phyloP scores from a whole-genome alignment of 345 rosid genomes.

The Erodium maritimum region DNA sequence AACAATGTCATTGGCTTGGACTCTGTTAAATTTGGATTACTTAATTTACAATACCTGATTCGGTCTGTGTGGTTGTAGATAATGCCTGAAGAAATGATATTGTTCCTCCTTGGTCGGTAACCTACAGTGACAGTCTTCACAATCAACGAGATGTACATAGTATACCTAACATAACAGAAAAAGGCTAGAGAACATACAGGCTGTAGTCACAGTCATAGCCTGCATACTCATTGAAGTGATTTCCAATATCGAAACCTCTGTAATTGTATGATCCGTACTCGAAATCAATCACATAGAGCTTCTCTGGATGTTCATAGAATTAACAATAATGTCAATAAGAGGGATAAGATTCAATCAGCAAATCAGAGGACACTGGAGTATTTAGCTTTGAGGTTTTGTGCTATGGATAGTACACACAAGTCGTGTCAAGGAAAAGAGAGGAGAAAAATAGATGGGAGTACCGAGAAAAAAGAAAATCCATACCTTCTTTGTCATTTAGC shows the following conservation, averaged over 20 bases:
- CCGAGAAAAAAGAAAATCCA: neutral
- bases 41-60: constrained; percentile 30
- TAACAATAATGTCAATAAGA: neutral
- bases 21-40: too few relatives aligned
- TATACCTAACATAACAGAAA: neutral
- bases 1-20: too few relatives aligned
- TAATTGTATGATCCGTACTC: constrained; percentile 91
- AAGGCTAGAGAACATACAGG: constrained; percentile 35
- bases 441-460: neutral
- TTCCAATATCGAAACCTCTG: constrained; percentile 91
- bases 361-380: neutral
- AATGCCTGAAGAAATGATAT: constrained; percentile 74
- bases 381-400: neutral
- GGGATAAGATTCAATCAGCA: neutral
- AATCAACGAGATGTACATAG: neutral
- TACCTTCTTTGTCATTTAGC: constrained; percentile 80
- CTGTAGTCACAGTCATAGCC: constrained; percentile 92
- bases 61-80: constrained; percentile 61
- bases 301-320: constrained; percentile 35
- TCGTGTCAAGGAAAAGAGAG: neutral
- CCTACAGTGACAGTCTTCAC: constrained; percentile 25
- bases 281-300: constrained; percentile 81
- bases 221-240: constrained; percentile 91
- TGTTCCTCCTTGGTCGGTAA: constrained; percentile 78
- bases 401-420: too few relatives aligned